These are phyloP conservation scores for Phytophthora hybrid DNA, from an alignment of 352 stramenopile genomes.

Conservation along the genomic window DNA sequence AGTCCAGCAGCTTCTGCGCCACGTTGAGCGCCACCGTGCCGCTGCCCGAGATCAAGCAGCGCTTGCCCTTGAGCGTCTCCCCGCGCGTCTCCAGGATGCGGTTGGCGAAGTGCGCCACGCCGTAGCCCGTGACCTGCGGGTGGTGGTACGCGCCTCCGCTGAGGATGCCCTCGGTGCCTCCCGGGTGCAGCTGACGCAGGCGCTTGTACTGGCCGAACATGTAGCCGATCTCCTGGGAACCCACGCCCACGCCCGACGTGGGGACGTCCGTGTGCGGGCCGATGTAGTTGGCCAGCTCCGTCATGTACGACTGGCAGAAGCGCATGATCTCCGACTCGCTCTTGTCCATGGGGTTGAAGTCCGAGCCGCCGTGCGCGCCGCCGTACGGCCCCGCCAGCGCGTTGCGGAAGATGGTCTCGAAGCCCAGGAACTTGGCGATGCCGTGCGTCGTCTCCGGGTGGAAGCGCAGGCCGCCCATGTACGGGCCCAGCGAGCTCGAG, in stretches of 20 bases:
- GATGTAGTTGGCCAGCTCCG: conserved; percentile 98
- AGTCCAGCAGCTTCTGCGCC: conserved; percentile 95
- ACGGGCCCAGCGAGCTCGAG: conserved; percentile 90
- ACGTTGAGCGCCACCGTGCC: conserved; percentile 95
- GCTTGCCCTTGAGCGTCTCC: conserved; percentile 96
- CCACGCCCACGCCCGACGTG: conserved; percentile 95
- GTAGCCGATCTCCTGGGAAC: conserved; percentile 95
- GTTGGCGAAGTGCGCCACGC: conserved; percentile 96
- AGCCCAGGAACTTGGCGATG: conserved; percentile 92
- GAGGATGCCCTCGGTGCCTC: conserved; percentile 87
- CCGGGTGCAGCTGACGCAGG: conserved; percentile 86
- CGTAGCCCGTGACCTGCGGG: conserved; percentile 93
- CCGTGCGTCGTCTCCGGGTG: conserved; percentile 91
- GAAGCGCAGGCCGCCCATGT: conserved; percentile 97
- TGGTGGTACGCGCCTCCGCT: conserved; percentile 91
- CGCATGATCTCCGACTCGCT: conserved; percentile 97
- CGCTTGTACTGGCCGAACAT: conserved; percentile 99
- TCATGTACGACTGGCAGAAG: conserved; percentile 99
- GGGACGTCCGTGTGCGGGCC: conserved; percentile 96
- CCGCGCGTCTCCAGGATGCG: conserved; percentile 92
- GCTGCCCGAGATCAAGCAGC: conserved; percentile 96
- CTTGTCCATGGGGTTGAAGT: conserved; percentile 98
- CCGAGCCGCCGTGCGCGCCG: conserved; percentile 90
- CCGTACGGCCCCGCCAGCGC: conserved; percentile 88
- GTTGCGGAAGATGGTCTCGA: conserved; percentile 97